A percentile compares a stretch with the other conserved stretches of the same genome.
Conservation (phyloP, 441 rosid genomes). For the Populus hybrid region DNA sequence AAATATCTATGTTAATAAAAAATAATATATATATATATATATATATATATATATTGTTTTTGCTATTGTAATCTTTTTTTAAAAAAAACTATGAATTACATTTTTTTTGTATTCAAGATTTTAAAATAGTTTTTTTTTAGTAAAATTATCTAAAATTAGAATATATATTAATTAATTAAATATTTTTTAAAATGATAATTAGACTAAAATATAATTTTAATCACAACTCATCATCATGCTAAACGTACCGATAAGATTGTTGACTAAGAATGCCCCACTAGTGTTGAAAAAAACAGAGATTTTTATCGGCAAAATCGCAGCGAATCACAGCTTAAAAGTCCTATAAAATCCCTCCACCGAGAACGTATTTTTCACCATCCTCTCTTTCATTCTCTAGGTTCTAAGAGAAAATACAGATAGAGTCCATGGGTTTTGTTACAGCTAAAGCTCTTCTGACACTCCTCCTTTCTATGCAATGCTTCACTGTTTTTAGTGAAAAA, state of each 20-base stretch:
- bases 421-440: conserved; percentile 13
- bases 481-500: conserved; percentile 17
- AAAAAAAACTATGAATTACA: too few species aligned
- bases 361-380: background rate
- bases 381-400: background rate
- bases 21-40: too few species aligned
- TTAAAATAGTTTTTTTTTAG: too few species aligned
- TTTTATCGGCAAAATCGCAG: conserved; percentile 23
- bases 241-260: background rate
- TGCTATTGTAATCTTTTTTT: too few species aligned
- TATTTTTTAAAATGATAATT: too few species aligned
- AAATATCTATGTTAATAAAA: too few species aligned
- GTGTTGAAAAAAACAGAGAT: background rate
- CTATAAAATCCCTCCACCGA: conserved; percentile 19
- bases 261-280: background rate
- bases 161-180: too few species aligned
- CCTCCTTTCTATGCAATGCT: conserved; percentile 27
- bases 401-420: too few species aligned
- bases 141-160: too few species aligned
- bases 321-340: conserved; percentile 19
- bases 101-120: background rate
- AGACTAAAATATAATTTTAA: too few species aligned
- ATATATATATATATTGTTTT: too few species aligned
- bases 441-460: conserved; percentile 22
- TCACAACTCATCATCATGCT: background rate